Base-by-base conservation (phyloP, 352 stramenopile genomes). In the Globisporangium ultimum region DNA sequence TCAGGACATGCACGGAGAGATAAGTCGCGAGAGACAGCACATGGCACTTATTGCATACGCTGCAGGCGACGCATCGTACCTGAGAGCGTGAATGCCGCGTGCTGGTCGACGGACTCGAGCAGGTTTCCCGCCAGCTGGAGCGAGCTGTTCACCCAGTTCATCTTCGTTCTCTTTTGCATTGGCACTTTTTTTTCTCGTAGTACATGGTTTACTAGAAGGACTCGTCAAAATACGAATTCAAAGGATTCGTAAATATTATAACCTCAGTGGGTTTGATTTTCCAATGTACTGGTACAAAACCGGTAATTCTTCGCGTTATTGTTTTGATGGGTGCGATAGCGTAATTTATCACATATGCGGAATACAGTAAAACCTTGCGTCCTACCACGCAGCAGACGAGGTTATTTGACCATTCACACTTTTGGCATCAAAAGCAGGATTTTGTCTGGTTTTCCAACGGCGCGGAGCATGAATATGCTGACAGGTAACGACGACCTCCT, bases 81-180 rank as follows among this genome's bases (percentile, higher is more conserved):
- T 12, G 71, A 62, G 32, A 94, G 75, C n/a, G 78, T 92, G 47
- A 89, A 67, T 20, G 86, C 83, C 18, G 84, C 86, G 32, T 89
- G 85, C 71, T 95, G 84, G 61, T 95, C 86, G 53, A 95, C 86
- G 5, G 81, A 92, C 69, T 95, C 84, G 49, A 95, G 80, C 58
- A 95, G 67, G 53, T 74, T 88, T 22, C 84, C 86, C 48, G 83
- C 83, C 17, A 91, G 63, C 66, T 94, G 80, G 48, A 94, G 72
- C 62, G 80, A 92, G 55, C 77, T 92, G 70, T 71, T 93, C 34
- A 93, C 79, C 84, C 86, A 95, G 61, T 91, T 90, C 86, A 95
- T 93, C 1, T 54, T 10, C 32, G 10, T 17, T 53, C n/a, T 11
- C 32, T 40, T 48, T 36, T 36, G 28, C 28, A 5, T 47, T 36